These are phyloP conservation scores for Scedosporium apiospermum DNA, from an alignment of 2,329 filamentous ascomycete genomes.

Conservation along the genomic window DNA sequence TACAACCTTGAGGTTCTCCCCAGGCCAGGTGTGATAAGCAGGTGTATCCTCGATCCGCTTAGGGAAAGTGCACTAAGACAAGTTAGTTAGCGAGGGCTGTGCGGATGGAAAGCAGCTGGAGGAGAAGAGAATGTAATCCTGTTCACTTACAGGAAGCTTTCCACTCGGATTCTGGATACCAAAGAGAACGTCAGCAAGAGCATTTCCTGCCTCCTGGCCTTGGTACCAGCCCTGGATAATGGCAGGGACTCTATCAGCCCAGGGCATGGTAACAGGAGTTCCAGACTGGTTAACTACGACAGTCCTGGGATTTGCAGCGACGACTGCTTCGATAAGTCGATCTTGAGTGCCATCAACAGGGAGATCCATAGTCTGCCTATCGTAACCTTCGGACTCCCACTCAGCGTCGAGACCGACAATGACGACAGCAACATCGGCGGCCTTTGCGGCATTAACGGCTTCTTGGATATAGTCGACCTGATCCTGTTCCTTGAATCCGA, in stretches of 20 bases:
- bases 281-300: constrained; percentile 62
- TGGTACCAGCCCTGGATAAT: constrained; percentile 70
- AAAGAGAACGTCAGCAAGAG: constrained; percentile 57
- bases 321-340: constrained; percentile 51
- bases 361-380: constrained; percentile 62
- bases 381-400: constrained; percentile 69
- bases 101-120: neutral
- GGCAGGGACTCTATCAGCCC: constrained; percentile 53
- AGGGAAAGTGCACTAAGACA: constrained; percentile 52
- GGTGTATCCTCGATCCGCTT: constrained; percentile 54
- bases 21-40: constrained; percentile 63
- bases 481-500: constrained; percentile 61
- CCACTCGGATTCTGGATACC: constrained; percentile 56
- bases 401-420: constrained; percentile 62
- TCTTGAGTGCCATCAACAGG: constrained; percentile 53
- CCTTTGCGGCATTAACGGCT: constrained; percentile 51
- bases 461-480: constrained; percentile 53
- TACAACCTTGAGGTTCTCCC: constrained; percentile 56
- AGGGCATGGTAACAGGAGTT: constrained; percentile 62
- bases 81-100: constrained; percentile 8
- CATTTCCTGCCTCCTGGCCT: constrained; percentile 62
- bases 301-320: constrained; percentile 53
- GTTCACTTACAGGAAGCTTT: constrained; percentile 47
- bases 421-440: constrained; percentile 57
- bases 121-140: neutral